phyloP scores from a whole-genome alignment of 2,329 filamentous ascomycete genomes.

The Aspergillus amoenus region DNA sequence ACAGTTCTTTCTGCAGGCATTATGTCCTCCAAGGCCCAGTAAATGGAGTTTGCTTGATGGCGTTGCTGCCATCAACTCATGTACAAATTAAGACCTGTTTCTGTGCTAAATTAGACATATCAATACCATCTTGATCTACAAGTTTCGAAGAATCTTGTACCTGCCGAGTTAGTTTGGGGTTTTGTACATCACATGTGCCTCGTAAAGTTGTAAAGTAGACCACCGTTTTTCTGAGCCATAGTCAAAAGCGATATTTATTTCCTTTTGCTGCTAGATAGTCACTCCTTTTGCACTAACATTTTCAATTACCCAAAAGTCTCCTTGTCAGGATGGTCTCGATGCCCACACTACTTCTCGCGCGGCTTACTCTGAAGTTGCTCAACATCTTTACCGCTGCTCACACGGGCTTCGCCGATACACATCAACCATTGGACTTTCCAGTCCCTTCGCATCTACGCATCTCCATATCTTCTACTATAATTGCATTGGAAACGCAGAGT shows the following conservation, averaged over 20 bases:
- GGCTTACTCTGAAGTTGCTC: not conserved
- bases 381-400: not conserved
- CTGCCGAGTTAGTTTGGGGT: not conserved
- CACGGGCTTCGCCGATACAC: not conserved
- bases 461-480: not conserved
- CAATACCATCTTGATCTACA: constrained; percentile 34
- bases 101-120: constrained; percentile 36
- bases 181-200: not conserved
- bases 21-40: constrained; percentile 41
- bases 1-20: constrained; percentile 29
- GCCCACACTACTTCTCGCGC: not conserved
- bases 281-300: not conserved
- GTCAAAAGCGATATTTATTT: not conserved
- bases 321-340: not conserved
- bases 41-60: constrained; percentile 33
- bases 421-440: not conserved
- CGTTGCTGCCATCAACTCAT: constrained; percentile 34
- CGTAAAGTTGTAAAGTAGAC: not conserved
- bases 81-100: constrained; percentile 43
- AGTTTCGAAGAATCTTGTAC: not conserved
- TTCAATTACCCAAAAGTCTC: not conserved
- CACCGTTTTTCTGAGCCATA: not conserved
- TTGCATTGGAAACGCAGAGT: not conserved
- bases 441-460: not conserved
- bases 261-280: not conserved